Percentiles rank a stretch among this genome's conserved stretches.
These are phyloP conservation scores for Prunella vulgaris DNA, from an alignment of 257 asterid species.

Conservation along the genomic window DNA sequence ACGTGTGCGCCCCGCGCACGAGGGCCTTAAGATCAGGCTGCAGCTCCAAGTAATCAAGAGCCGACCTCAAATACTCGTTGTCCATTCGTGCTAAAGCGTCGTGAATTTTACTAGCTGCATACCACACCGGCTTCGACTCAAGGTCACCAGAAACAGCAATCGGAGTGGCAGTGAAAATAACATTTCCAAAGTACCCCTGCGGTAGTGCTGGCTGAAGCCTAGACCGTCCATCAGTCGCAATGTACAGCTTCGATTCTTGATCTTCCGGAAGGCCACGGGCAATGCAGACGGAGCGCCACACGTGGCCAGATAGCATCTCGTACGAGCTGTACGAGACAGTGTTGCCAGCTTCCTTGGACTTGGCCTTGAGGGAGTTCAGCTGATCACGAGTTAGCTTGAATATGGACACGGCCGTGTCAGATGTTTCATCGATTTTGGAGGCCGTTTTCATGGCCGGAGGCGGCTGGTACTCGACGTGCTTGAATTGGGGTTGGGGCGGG, in stretches of 20 bases:
- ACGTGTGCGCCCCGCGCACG: constrained; percentile 82
- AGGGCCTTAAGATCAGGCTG: constrained; percentile 86
- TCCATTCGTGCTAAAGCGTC: constrained; percentile 73
- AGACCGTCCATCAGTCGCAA: constrained; percentile 80
- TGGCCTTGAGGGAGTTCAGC: constrained; percentile 56
- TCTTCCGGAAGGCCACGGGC: constrained; percentile 66
- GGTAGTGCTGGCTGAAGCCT: constrained; percentile 70
- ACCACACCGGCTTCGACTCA: constrained; percentile 55
- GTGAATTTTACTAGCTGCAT: constrained; percentile 63
- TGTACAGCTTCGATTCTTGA: constrained; percentile 70
- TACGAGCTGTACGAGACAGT: constrained; percentile 64
- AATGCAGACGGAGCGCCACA: constrained; percentile 68
- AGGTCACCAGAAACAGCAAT: constrained; percentile 61
- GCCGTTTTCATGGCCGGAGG: constrained; percentile 59
- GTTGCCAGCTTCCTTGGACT: constrained; percentile 63
- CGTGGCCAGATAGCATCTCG: constrained; percentile 79
- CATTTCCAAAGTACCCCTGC: constrained; percentile 81
- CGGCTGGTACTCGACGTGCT: constrained; percentile 88
- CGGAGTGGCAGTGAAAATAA: constrained; percentile 77
- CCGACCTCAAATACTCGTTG: constrained; percentile 70
- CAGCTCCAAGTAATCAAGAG: constrained; percentile 80
- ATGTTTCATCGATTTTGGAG: constrained; percentile 17
- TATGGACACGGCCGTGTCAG: constrained; percentile 51
- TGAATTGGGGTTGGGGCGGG: constrained; percentile 76
- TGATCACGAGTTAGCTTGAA: constrained; percentile 63